Base-by-base conservation (phyloP, 345 rosid species). In the Rubroshorea leprosula region DNA sequence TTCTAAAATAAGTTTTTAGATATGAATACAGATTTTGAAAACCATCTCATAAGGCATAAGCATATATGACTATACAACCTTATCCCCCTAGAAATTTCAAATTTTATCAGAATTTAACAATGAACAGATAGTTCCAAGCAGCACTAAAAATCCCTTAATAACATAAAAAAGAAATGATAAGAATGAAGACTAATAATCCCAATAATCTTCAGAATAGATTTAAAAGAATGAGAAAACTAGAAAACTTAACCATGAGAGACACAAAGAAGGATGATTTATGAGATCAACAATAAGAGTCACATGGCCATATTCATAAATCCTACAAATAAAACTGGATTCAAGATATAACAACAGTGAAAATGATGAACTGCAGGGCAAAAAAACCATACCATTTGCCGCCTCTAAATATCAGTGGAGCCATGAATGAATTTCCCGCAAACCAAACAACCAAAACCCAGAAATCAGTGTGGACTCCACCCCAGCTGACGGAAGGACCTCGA, bases 351-450 rank as follows among this genome's bases (percentile, higher is more conserved):
- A 39, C 29, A 39, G 22, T 39, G n/a, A 10, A 61, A 35, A 9
- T 17, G 24, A n/a, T 26, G 46, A 56, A 11, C 35, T 39, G 29
- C n/a, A 58, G 38, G 19, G 16, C 25, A 31, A 51, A 23, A 15
- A 50, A 51, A 70, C 52, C 19, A 49, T 45, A 81, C 75, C 68
- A 76, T 70, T 70, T 75, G 69, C 68, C 63, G 49, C 62, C 43
- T 56, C 74, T 57, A 49, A 22, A 63, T 31, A 61, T 49, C 60
- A 61, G 62, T 55, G 25, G 58, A 67, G 54, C 63, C 71, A 71
- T 74, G 24, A 23, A 55, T n/a, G n/a, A 3, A 29, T 12, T 55
- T 22, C 23, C n/a, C 16, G 45, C 35, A 31, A 20, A 39, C 45
- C 12, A 61, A 51, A 15, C 48, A 52, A 26, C 17, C 25, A 39